These are phyloP conservation scores for Rhododendron vialii DNA, from an alignment of 148 eudicot species.

Conservation along the genomic window DNA sequence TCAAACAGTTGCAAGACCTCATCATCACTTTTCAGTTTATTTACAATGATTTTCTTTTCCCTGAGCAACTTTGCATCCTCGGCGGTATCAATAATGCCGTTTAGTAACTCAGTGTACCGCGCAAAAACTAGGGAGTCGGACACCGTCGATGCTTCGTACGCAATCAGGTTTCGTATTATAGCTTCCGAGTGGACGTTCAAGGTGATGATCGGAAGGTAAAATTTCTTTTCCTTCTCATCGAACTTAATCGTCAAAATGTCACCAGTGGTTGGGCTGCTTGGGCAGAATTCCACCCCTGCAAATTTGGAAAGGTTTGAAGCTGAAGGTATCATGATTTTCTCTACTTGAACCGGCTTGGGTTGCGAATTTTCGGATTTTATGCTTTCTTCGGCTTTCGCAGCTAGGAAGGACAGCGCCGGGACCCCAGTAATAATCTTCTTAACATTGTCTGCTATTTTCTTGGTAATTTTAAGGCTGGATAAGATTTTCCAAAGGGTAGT, in stretches of 20 bases:
- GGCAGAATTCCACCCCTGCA: constrained; percentile 25
- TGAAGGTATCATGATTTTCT: constrained; percentile 45
- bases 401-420: constrained; percentile 15
- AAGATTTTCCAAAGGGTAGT: neutral
- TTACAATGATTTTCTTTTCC: constrained; percentile 24
- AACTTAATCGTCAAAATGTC: constrained; percentile 1
- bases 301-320: constrained; percentile 20
- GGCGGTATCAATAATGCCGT: constrained; percentile 32
- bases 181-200: constrained; percentile 10
- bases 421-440: constrained; percentile 7
- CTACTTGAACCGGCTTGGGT: constrained; percentile 10
- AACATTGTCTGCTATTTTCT: neutral
- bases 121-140: constrained; percentile 21
- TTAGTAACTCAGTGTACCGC: constrained; percentile 42
- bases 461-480: neutral
- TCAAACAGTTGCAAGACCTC: constrained; percentile 34
- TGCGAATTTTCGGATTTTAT: neutral
- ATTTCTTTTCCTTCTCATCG: neutral
- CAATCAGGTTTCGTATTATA: constrained; percentile 17
- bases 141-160: constrained; percentile 33
- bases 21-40: constrained; percentile 24
- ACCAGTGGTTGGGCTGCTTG: neutral
- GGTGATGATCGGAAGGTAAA: constrained; percentile 9
- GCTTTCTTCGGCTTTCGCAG: neutral
- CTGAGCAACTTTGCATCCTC: constrained; percentile 35